Base-by-base conservation (phyloP, 352 stramenopile genomes). In the Globisporangium uncinulatum region DNA sequence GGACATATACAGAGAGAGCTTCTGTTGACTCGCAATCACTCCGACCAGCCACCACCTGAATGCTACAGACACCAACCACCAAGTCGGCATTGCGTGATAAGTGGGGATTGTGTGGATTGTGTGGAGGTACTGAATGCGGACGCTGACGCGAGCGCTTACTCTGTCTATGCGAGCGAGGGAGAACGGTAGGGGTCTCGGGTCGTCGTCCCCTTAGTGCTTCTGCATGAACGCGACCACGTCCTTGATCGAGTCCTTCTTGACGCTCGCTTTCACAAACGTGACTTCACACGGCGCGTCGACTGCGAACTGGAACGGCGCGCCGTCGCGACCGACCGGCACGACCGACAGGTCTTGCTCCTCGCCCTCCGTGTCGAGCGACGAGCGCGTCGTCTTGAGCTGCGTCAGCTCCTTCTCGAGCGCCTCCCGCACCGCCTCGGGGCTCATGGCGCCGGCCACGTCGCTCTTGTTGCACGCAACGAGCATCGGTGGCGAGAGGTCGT, bases 401-500 rank as follows among this genome's bases (percentile, higher is more conserved):
- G 80, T 92, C 49, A 94, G 62, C 54, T 94, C 85, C 56, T 90
- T 86, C 65, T 94, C 80, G 11, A 94, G 68, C 32, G 75, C 71
- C 17, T 78, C 70, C 45, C 79, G 70, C 44, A 94, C 69, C 3
- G 63, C 62, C 56, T 85, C 61, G 6, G 79, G 62, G 29, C 60
- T 87, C 39, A 73, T 70, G 15, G 77, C 73, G 8, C 69, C 64
- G 1, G 61, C 6, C 10, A 69, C 59, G 29, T 95, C 86, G 60
- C 71, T 87, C 75, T 95, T 95, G 70, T 91, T 95, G 72, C 83
- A 94, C 51, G 71, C 76, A 43, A 95, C 74, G 55, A 94, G 64
- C 59, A 95, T 76, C 50, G 76, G 73, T 24, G 75, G 74, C 41
- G 72, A 66, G 43, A 79, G 56, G 66, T 94, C 83, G 61, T 92